Base-by-base conservation (phyloP, 1,284 basidiomycete genomes). In the Naganishia sp. region DNA sequence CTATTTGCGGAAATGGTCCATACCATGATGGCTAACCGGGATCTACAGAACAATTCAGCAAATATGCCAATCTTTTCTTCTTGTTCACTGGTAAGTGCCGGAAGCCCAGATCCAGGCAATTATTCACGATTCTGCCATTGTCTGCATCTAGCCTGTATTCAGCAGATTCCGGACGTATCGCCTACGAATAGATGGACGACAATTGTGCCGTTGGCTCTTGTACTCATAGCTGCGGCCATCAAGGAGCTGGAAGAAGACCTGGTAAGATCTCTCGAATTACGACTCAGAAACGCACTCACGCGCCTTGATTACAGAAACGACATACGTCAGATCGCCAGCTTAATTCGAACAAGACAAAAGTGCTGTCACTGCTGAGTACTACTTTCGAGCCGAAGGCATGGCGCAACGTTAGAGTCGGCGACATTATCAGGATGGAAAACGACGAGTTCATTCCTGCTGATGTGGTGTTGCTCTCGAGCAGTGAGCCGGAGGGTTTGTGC, bases 11-110 rank as follows among this genome's bases (percentile, higher is more conserved):
- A 25, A 18, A 35, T 11, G 35, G 28, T 17, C 25, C 2, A 28
- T 9, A 28, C 32, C 45, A 56, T n/a, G 10, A 21, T 51, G 4
- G 15, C 31, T 63, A 43, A 43, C 15, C 0, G n/a, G 1, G 73
- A 58, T 72, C 71, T 64, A 69, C 82, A 89, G 94, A 97, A 78
- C 94, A 97, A 87, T 96, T 97, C 84, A 93, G 90, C 70, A 95
- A 96, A 85, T 98, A 97, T 76, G 96, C 96, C 72, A 99, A 99
- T 79, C 69, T 99, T 68, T 99, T 99, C 84, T 99, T 99, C 85
- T 83, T 99, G 68, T 99, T 99, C 83, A 99, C 95, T 43, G 79
- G 78, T 78, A 56, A 39, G 75, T 66, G 13, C 21, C 42, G n/a
- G 17, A 25, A 21, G 17, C 23, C 49, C 42, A 11, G 0, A 35